Base-by-base conservation (phyloP, 495 filamentous ascomycete genomes). In the Venustampulla echinocandica region DNA sequence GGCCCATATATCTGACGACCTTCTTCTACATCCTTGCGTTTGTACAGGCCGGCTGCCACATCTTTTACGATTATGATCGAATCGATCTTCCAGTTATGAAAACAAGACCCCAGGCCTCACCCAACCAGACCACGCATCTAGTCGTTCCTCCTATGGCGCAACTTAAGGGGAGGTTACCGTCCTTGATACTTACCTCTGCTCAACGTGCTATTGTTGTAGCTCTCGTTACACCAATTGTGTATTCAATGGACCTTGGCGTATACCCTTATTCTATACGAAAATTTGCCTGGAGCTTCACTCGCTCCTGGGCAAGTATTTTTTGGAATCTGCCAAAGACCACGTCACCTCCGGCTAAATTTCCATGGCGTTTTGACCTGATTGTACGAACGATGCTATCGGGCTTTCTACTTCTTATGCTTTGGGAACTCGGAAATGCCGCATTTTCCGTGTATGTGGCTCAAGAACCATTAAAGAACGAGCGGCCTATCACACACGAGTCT, bases 401-500 rank as follows among this genome's bases (percentile, higher is more conserved):
- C 18, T 69, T 75, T 35, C 56, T 93, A 40, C 69, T 96, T 10
- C 62, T 80, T 7, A 58, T 81, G 11, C 62, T 85, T 30, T 95
- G 87, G 85, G 76, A 85, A 33, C 66, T 81, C 4, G 74, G 77
- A 19, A 90, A 93, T 57, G 61, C 73, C 11, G 76, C 82, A 35
- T 97, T 96, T 63, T 79, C 80, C 20, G 58, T 81, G 23, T 87
- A 86, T 64, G 74, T 96, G 50, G 75, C 79, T 18, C 79, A 84
- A 60, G 80, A 83, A 52, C 92, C 93, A 5, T 59, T 95, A 34
- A 93, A 92, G 62, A 79, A 82, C 49, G 80, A 73, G 1, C 80
- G 85, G 54, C 87, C 89, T n/a, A 71, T 98, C 18, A 93, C 87
- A 1, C 69, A 73, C 10, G 83, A 88, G 44, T 85, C 87, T 3